Base-by-base conservation (phyloP, 352 stramenopile genomes). In the Phytopythium delawarense region DNA sequence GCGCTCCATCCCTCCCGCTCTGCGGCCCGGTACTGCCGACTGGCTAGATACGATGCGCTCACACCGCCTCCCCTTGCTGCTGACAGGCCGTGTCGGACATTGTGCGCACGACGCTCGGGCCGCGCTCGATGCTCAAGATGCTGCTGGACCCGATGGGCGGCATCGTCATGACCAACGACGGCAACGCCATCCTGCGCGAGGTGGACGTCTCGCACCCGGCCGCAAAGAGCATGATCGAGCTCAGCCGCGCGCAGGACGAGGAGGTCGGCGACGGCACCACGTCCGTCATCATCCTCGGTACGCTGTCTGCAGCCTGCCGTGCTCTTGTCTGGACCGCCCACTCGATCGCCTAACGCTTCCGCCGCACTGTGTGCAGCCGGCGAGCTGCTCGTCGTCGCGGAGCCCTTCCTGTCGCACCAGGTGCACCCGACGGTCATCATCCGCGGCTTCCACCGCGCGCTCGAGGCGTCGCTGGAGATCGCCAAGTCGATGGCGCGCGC, bases 111-210 rank as follows among this genome's bases (percentile, higher is more conserved):
- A 99, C 97, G 9, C 77, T 99, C 32, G 98, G 98, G 37, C 98
- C 98, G 48, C 88, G 96, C 56, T 99, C 95, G 50, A 99, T 99
- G 97, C 84, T 98, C 63, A 98, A 99, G 87, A 99, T 99, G 98
- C 84, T 99, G 18, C 76, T 99, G 64, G 97, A 99, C 87, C 97
- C 97, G 32, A 99, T 99, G 97, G 97, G 98, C 54, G 97, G 96
- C 49, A 99, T 99, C 72, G 96, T 99, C 60, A 98, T 99, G 76
- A 99, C 98, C 49, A 99, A 99, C 78, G 98, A 99, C 72, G 98
- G 97, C 50, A 99, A 99, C 78, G 97, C 93, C 61, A 99, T 99
- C 66, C 81, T 99, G 32, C 91, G 97, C 28, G 97, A 99, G 70
- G 88, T 99, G 54, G 96, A 99, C 80, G 97, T 99, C 49, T 97